These are phyloP conservation scores for Coemansia sp. DNA, from an alignment of 192 early-diverging fungal species.

Conservation along the genomic window DNA sequence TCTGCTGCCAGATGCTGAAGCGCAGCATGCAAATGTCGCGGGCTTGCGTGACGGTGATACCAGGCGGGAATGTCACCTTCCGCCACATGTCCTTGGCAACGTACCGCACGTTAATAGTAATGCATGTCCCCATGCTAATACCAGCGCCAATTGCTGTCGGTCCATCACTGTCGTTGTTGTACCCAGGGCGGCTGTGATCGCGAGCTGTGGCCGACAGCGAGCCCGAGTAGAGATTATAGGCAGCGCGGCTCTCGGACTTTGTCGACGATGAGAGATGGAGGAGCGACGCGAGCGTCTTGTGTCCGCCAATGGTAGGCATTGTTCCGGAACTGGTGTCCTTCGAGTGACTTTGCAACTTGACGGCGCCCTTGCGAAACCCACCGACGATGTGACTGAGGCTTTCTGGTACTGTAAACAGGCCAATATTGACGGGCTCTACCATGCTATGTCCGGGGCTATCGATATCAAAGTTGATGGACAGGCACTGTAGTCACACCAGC, in stretches of 20 bases:
- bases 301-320: constrained; percentile 52
- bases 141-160: not conserved
- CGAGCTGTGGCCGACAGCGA: constrained; percentile 23
- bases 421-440: constrained; percentile 50
- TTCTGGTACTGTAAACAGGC: constrained; percentile 51
- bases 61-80: constrained; percentile 53
- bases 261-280: constrained; percentile 34
- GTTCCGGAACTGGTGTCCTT: constrained; percentile 18
- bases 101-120: constrained; percentile 41
- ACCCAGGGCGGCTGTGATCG: not conserved
- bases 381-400: constrained; percentile 35
- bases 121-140: constrained; percentile 41
- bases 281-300: constrained; percentile 52
- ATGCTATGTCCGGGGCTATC: constrained; percentile 22
- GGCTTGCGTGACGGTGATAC: constrained; percentile 57
- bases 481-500: not conserved
- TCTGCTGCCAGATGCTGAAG: constrained; percentile 59
- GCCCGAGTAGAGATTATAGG: constrained; percentile 50
- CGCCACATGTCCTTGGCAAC: constrained; percentile 54
- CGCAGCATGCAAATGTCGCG: constrained; percentile 59
- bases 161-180: not conserved
- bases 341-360: constrained; percentile 13
- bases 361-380: constrained; percentile 21
- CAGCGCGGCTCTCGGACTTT: constrained; percentile 38
- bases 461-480: not conserved